Base-by-base conservation (phyloP, 169 alveolate genomes). In the Plasmodium billcollinsi region DNA sequence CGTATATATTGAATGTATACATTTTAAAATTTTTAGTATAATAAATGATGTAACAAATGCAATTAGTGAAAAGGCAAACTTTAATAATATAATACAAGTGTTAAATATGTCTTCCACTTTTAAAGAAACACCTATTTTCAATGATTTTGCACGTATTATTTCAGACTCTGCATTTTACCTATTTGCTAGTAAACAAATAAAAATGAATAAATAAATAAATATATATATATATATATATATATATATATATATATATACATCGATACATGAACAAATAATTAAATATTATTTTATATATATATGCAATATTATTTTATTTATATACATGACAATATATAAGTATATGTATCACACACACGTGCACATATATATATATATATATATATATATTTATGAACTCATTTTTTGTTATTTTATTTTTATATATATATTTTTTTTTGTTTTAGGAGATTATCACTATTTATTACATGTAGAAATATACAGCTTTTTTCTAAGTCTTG, bases 1-100 rank as follows among this genome's bases (percentile, higher is more conserved):
- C n/a, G 54, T 80, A 8, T 80, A 80, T 26, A 80, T 80, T 9
- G 83, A 69, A 73, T 80, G 90, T 56, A 47, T 69, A n/a, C 20
- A 80, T 69, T 80, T 80, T 9, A 80, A 80, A 80, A 69, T 80
- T 69, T 15, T 8, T 43, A 54, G 83, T 47, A 80, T 80, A 45
- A 69, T 80, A 72, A 33, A 80, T 80, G 83, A 80, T 59, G 54
- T 69, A 26, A 54, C 43, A 33, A 63, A 69, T 43, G 83, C 58
- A 29, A 80, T 80, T 67, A 21, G 52, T 14, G 85, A 69, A 62
- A 66, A 80, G 49, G 73, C 90, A 1, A 69, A 70, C 61, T 80
- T 80, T 61, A 73, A 80, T 45, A 80, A 80, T 49, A 80, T 80
- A 58, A 9, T 80, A 39, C 45, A 73, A 61, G 66, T 80, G 15